phyloP scores from a whole-genome alignment of 495 filamentous ascomycete species.

The Neurospora pannonica region DNA sequence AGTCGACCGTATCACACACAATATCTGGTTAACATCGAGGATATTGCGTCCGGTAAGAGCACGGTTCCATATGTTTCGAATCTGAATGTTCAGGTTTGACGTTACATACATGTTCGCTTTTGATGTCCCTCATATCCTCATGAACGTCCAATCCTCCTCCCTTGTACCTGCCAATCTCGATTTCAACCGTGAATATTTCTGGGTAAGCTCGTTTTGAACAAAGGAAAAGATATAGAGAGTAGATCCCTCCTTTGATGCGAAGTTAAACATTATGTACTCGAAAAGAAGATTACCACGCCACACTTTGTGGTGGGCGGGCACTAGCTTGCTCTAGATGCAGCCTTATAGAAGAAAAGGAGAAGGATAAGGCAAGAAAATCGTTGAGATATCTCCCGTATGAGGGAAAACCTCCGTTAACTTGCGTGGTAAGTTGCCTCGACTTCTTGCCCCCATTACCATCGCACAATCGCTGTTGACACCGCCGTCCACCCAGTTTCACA shows the following conservation, averaged over 20 bases:
- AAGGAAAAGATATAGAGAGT: not conserved
- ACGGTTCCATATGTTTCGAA: too few species aligned
- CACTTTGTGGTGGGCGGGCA: not conserved
- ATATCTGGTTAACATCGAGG: too few species aligned
- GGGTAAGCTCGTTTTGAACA: not conserved
- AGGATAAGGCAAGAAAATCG: not conserved
- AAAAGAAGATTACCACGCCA: not conserved
- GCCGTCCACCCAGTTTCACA: not conserved
- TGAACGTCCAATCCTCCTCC: not conserved
- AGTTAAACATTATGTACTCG: not conserved
- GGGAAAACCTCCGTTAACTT: not conserved
- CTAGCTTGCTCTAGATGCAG: not conserved
- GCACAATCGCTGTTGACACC: not conserved
- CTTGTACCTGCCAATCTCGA: not conserved
- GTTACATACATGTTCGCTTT: not conserved
- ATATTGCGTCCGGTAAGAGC: too few species aligned
- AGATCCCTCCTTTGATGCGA: not conserved
- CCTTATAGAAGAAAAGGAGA: not conserved
- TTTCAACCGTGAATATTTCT: not conserved
- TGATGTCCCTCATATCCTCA: not conserved
- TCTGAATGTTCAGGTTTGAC: not conserved
- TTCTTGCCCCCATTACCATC: not conserved
- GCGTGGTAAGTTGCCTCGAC: not conserved
- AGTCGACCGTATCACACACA: too few species aligned
- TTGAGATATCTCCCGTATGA: not conserved